Conservation (phyloP, 768 basidiomycete genomes). For the Macrolepiota dolichaula region DNA sequence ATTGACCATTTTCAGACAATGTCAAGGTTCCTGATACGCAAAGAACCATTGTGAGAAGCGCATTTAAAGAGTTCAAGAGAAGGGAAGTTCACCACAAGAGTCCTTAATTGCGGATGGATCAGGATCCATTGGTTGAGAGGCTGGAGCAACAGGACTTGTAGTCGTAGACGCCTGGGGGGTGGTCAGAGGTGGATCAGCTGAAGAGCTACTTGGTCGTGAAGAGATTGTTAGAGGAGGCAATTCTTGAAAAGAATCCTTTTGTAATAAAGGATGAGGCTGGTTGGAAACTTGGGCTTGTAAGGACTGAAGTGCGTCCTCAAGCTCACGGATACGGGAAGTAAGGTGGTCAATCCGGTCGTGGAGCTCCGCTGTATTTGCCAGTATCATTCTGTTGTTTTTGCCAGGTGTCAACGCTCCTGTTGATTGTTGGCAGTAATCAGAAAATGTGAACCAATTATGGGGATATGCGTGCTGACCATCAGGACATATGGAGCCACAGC, state of each 20-base stretch:
- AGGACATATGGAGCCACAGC: constrained; percentile 76
- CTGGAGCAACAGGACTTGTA: constrained; percentile 1
- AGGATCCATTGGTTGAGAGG: constrained; percentile 22
- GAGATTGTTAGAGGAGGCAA: constrained; percentile 13
- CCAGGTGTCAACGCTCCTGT: constrained; percentile 54
- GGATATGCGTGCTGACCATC: constrained; percentile 42
- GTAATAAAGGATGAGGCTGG: constrained; percentile 47
- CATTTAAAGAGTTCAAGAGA: neutral
- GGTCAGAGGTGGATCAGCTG: constrained; percentile 22
- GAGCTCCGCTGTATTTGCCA: constrained; percentile 69
- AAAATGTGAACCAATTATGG: constrained; percentile 7
- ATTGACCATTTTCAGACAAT: constrained; percentile 51
- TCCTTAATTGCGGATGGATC: constrained; percentile 41
- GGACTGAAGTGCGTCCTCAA: constrained; percentile 54
- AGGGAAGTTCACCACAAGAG: constrained; percentile 28
- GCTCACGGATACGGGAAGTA: constrained; percentile 50
- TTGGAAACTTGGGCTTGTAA: constrained; percentile 47
- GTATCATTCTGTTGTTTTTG: constrained; percentile 59
- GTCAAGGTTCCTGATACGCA: constrained; percentile 49
- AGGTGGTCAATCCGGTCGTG: constrained; percentile 61
- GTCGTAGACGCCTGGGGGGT: constrained; percentile 12
- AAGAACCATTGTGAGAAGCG: neutral
- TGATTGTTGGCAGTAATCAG: constrained; percentile 2
- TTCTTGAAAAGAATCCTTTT: constrained; percentile 25
- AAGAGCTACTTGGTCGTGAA: constrained; percentile 19